phyloP scores from a whole-genome alignment of 495 filamentous ascomycete species.

The Aspergillus biplanus region DNA sequence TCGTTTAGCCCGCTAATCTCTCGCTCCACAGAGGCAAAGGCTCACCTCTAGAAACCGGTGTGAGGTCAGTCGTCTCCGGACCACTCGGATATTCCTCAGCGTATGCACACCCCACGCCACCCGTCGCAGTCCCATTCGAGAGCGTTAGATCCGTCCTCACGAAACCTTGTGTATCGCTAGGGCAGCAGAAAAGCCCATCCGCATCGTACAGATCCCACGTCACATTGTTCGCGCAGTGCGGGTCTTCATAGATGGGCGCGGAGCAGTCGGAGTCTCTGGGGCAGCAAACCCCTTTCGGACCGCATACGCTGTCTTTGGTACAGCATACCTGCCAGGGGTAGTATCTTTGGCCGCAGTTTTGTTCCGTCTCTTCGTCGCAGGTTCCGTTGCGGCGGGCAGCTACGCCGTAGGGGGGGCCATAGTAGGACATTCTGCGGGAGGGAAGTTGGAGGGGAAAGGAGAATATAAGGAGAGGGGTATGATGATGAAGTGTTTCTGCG shows the following conservation, averaged over 20 bases:
- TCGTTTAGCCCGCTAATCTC: too few species aligned
- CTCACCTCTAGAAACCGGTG: too few species aligned
- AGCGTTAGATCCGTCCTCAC: not conserved
- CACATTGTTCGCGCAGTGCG: constrained; percentile 9
- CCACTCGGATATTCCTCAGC: not conserved
- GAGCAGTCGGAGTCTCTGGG: not conserved
- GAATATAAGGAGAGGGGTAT: too few species aligned
- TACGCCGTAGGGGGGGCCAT: too few species aligned
- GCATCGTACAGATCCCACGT: constrained; percentile 23
- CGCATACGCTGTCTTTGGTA: constrained; percentile 9
- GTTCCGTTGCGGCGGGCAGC: constrained; percentile 17
- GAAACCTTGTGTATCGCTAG: not conserved
- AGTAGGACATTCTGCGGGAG: too few species aligned
- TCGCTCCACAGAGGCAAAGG: too few species aligned
- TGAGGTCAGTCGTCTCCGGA: too few species aligned
- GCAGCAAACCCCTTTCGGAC: constrained; percentile 19
- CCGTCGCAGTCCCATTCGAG: not conserved
- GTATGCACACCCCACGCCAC: not conserved
- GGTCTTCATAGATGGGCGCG: constrained; percentile 1
- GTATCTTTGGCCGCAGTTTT: constrained; percentile 13
- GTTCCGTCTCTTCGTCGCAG: constrained; percentile 9
- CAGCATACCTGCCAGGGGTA: constrained; percentile 14
- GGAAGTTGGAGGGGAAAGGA: too few species aligned
- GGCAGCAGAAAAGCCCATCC: constrained; percentile 15
- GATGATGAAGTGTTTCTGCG: too few species aligned